Evolutionary conservation across 2,329 filamentous ascomycete species (phyloP).

Genomic region (Torrubiella hemipterigena): DNA sequence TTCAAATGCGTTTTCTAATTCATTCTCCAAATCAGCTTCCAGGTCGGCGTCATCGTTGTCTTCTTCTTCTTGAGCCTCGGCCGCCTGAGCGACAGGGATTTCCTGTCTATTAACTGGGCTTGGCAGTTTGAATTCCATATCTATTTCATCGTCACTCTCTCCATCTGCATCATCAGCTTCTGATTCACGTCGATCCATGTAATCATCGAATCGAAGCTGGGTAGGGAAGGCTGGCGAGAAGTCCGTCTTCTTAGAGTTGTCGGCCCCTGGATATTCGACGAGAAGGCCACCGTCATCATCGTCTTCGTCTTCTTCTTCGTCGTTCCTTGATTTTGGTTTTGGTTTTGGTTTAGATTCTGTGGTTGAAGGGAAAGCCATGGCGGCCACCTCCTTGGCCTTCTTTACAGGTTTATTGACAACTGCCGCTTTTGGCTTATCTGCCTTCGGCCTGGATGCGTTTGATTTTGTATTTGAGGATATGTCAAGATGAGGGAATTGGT

Average conservation of each 20-base stretch:
- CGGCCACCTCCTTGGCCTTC: slow-evolving; percentile 8
- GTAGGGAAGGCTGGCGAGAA: slow-evolving; percentile 38
- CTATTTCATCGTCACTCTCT: slow-evolving; percentile 35
- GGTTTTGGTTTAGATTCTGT: slow-evolving; percentile 13
- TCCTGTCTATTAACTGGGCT: slow-evolving; percentile 35
- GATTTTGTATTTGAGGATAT: slow-evolving; percentile 11
- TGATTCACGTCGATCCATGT: slow-evolving; percentile 32
- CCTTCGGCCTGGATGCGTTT: slow-evolving; percentile 10
- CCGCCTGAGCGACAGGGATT: slow-evolving; percentile 15
- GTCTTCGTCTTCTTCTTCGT: slow-evolving; percentile 41
- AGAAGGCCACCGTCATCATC: slow-evolving; percentile 46
- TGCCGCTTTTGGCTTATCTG: slow-evolving; percentile 20
- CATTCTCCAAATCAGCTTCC: slow-evolving; percentile 33
- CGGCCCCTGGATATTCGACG: slow-evolving; percentile 47
- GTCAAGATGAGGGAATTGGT: slow-evolving; percentile 53
- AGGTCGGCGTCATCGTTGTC: slow-evolving; percentile 18
- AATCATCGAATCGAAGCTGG: slow-evolving; percentile 40
- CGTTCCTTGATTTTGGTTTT: slow-evolving; percentile 22
- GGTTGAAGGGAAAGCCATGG: background rate
- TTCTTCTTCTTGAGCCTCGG: slow-evolving; percentile 12
- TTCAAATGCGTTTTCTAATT: slow-evolving; percentile 35
- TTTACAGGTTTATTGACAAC: slow-evolving; percentile 16
- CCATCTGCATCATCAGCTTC: slow-evolving; percentile 35
- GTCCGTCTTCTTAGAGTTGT: slow-evolving; percentile 23
- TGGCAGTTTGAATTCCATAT: slow-evolving; percentile 38